A percentile compares a stretch with the other conserved stretches of the same genome.
Conservation (phyloP, 1,139 yeast species). For the Saccharomycopsis hybrid region DNA sequence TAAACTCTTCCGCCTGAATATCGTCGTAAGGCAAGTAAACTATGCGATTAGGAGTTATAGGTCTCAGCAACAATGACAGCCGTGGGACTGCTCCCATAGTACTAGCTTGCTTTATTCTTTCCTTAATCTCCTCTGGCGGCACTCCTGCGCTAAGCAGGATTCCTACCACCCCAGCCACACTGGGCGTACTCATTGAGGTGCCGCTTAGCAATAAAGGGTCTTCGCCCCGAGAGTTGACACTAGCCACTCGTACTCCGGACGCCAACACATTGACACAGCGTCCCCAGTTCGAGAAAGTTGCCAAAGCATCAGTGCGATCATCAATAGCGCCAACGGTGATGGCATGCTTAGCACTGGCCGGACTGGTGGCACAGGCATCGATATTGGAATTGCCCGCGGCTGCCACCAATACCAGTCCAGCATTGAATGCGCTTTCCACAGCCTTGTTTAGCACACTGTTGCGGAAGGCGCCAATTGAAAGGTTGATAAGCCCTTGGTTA, state of each 20-base stretch:
- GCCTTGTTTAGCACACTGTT: constrained; percentile 67
- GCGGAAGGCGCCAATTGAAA: constrained; percentile 69
- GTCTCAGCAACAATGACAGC: constrained; percentile 33
- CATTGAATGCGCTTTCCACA: constrained; percentile 57
- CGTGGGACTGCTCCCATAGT: constrained; percentile 32
- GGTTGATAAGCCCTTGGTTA: constrained; percentile 60
- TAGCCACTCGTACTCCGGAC: constrained; percentile 62
- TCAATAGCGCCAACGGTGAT: constrained; percentile 86
- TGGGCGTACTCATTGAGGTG: constrained; percentile 85
- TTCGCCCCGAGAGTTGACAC: constrained; percentile 31
- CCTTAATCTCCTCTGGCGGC: constrained; percentile 35
- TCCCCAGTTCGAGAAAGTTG: constrained; percentile 84
- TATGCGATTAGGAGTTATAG: constrained; percentile 42
- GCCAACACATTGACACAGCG: constrained; percentile 80
- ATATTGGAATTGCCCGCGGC: constrained; percentile 84
- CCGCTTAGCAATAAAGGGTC: constrained; percentile 53
- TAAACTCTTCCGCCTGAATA: too few relatives aligned
- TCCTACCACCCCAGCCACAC: constrained; percentile 69
- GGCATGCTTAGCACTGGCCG: constrained; percentile 67
- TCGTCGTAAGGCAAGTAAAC: constrained; percentile 26
- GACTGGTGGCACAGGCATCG: constrained; percentile 75
- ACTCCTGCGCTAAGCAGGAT: constrained; percentile 58
- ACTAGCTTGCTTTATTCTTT: constrained; percentile 34
- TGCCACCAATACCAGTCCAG: constrained; percentile 73
- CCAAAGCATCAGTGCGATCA: constrained; percentile 59